These are phyloP conservation scores for Dissophora ornata DNA, from an alignment of 192 early-diverging fungal species.

Conservation along the genomic window DNA sequence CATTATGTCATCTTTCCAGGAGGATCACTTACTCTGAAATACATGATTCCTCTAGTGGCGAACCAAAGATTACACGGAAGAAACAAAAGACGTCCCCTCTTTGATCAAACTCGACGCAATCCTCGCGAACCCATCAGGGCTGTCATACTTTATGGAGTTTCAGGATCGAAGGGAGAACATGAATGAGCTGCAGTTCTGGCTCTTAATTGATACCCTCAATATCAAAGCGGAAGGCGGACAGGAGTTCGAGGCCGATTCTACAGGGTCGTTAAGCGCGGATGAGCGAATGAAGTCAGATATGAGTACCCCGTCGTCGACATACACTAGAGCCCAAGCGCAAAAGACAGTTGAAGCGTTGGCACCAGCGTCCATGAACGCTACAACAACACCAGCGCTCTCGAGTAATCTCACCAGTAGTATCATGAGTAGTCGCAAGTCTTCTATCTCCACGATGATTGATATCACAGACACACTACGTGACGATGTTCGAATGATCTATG, in stretches of 20 bases:
- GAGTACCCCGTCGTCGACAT: constrained; percentile 22
- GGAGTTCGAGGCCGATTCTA: neutral
- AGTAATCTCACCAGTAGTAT: constrained; percentile 16
- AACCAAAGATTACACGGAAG: constrained; percentile 14
- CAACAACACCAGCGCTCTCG: neutral
- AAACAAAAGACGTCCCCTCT: constrained; percentile 43
- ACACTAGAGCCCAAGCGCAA: constrained; percentile 4
- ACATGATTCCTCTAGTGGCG: constrained; percentile 17
- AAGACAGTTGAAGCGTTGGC: constrained; percentile 1
- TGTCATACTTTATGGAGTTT: constrained; percentile 85
- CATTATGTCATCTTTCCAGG: no score
- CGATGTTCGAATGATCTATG: constrained; percentile 64
- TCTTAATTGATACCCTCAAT: constrained; percentile 74
- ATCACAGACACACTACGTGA: constrained; percentile 53
- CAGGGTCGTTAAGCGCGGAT: constrained; percentile 9
- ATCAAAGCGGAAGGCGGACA: constrained; percentile 23
- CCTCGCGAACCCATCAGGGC: constrained; percentile 69
- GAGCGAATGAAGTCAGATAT: constrained; percentile 11
- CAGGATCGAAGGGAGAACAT: constrained; percentile 77
- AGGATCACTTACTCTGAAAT: no score
- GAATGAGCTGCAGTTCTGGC: constrained; percentile 78
- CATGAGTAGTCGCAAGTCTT: constrained; percentile 29
- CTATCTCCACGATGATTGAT: constrained; percentile 20
- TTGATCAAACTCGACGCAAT: constrained; percentile 66
- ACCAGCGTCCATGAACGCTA: constrained; percentile 20